Evolutionary conservation across 169 alveolate genomes (phyloP).

Genomic region (Plasmodium vivax): DNA sequence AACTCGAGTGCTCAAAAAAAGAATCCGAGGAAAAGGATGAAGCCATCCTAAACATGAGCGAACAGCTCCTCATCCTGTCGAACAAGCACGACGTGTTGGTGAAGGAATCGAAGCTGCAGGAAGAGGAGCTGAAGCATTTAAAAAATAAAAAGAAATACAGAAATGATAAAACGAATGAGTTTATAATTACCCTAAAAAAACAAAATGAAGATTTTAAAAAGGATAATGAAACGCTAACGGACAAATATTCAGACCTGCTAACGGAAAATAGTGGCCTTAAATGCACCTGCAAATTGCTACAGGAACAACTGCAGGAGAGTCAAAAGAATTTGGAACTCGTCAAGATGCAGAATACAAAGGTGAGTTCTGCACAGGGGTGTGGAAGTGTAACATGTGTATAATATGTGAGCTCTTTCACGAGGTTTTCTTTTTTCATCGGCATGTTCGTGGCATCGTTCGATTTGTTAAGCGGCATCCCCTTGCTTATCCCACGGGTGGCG

Average conservation of each 20-base stretch:
- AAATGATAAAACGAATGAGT: slow-evolving; percentile 65
- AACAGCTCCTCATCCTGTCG: slow-evolving; percentile 30
- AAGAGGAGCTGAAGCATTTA: slow-evolving; percentile 70
- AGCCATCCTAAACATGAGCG: slow-evolving; percentile 62
- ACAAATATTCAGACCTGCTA: slow-evolving; percentile 23
- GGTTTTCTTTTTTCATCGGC: background rate
- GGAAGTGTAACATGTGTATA: background rate
- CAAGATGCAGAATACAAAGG: slow-evolving; percentile 12
- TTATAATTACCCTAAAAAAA: slow-evolving; percentile 27
- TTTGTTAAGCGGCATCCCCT: background rate
- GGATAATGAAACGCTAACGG: slow-evolving; percentile 25
- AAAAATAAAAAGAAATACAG: slow-evolving; percentile 67
- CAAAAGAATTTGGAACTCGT: slow-evolving; percentile 3
- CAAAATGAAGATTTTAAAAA: slow-evolving; percentile 69
- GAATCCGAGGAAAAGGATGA: slow-evolving; percentile 45
- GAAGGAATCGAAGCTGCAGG: slow-evolving; percentile 60
- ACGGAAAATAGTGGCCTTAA: slow-evolving; percentile 8
- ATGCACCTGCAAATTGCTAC: slow-evolving; percentile 5
- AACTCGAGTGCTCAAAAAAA: slow-evolving; percentile 26
- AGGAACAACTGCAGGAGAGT: slow-evolving; percentile 37
- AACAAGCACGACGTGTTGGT: slow-evolving; percentile 54
- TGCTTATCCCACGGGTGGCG: background rate
- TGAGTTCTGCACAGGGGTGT: background rate
- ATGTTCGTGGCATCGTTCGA: background rate
- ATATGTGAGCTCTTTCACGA: background rate